Conservation (phyloP, 2,329 filamentous ascomycete genomes). For the Triangularia verruculosa region DNA sequence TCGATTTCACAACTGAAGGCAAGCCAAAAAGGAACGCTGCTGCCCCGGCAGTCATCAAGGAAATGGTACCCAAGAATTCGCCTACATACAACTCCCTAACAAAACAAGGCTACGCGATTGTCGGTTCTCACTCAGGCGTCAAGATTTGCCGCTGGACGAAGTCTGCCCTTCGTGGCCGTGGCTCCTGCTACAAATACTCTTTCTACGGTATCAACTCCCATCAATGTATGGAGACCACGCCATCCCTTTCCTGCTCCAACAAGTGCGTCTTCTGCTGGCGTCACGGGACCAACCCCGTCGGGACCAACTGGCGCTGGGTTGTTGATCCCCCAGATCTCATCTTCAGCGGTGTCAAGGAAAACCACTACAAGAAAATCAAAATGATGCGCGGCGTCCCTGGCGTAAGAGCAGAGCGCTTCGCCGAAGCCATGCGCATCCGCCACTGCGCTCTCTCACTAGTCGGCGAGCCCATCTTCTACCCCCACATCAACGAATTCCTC, state of each 20-base stretch:
- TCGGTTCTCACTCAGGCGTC: slow-evolving; percentile 92
- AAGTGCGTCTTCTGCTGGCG: slow-evolving; percentile 99
- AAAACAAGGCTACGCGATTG: slow-evolving; percentile 94
- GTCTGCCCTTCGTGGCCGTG: slow-evolving; percentile 86
- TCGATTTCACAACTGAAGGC: slow-evolving; percentile 81
- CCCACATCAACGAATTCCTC: slow-evolving; percentile 91
- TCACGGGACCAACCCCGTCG: slow-evolving; percentile 94
- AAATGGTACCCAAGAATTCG: slow-evolving; percentile 91
- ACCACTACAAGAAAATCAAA: slow-evolving; percentile 96
- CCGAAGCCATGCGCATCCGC: slow-evolving; percentile 87
- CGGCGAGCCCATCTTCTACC: slow-evolving; percentile 98
- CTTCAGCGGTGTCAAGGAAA: slow-evolving; percentile 83
- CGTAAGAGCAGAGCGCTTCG: slow-evolving; percentile 85
- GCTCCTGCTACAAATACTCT: slow-evolving; percentile 95
- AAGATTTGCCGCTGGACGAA: slow-evolving; percentile 99
- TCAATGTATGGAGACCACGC: slow-evolving; percentile 97
- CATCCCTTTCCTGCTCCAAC: slow-evolving; percentile 92
- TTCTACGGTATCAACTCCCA: slow-evolving; percentile 97
- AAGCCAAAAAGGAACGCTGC: slow-evolving; percentile 48
- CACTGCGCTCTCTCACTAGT: slow-evolving; percentile 92
- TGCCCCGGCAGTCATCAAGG: slow-evolving; percentile 58
- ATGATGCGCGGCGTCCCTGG: slow-evolving; percentile 93
- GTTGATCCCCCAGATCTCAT: slow-evolving; percentile 89
- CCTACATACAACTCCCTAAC: slow-evolving; percentile 87
- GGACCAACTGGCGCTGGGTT: slow-evolving; percentile 94